Evolutionary conservation across 768 basidiomycete species (phyloP).

Genomic region (Mycena alexandri): DNA sequence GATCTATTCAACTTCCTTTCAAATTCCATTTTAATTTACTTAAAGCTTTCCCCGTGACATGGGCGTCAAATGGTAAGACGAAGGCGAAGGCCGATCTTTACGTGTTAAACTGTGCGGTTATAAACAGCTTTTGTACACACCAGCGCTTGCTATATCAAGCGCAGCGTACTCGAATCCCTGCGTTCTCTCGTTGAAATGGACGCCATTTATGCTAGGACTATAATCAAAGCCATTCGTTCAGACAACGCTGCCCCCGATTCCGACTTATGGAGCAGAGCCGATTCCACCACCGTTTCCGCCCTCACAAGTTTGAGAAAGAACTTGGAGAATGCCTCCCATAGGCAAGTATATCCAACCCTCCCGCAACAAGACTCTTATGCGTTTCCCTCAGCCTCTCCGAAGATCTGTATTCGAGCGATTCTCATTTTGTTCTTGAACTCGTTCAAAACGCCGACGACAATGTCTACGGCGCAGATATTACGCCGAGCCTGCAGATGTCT

Average conservation of each 20-base stretch:
- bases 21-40: too few relatives aligned
- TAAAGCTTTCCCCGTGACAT: too few relatives aligned
- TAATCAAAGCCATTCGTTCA: constrained; percentile 6
- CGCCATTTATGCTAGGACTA: too few relatives aligned
- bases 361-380: background rate
- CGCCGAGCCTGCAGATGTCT: background rate
- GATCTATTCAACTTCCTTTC: too few relatives aligned
- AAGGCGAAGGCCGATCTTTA: too few relatives aligned
- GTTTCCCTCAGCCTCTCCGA: constrained; percentile 5
- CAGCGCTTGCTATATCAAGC: constrained; percentile 11
- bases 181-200: too few relatives aligned
- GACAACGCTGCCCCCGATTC: constrained; percentile 17
- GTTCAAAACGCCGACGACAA: constrained; percentile 23
- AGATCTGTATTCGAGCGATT: constrained; percentile 11
- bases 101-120: too few relatives aligned
- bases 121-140: background rate
- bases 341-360: background rate
- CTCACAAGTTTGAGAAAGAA: constrained; percentile 6
- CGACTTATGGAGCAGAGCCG: background rate
- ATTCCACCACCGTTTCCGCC: background rate
- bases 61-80: too few relatives aligned
- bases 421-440: constrained; percentile 16
- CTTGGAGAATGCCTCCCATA: constrained; percentile 1
- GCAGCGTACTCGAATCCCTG: background rate
- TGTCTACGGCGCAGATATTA: background rate